Evolutionary conservation across 805 yeast species (phyloP), one percentile per base, ranked within the genome.

Genomic region (Candida multigemmis): DNA sequence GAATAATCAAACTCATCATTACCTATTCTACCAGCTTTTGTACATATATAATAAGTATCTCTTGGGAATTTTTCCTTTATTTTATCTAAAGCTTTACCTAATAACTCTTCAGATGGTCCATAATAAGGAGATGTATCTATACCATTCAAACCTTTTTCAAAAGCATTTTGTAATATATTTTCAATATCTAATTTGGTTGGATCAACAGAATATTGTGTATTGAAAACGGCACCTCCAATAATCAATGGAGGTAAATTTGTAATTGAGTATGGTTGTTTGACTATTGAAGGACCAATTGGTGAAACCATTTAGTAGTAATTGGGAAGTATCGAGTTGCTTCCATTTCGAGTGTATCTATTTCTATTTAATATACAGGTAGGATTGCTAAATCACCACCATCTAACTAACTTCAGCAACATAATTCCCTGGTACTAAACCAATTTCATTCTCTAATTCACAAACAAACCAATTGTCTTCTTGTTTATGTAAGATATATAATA

Each of bases 121-220:
- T 87, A 87, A 54, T 83, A 86, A 3, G 96, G 96, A 0, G 96
- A 82, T 0, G 96, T 85, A 46, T 87, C 96, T 19, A 87, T 61
- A 2, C 94, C 91, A 24, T 65, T 68, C 33, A 84, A 58, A 0
- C 96, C 96, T 14, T 61, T 45, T 12, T 59, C 53, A 41, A 87
- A 77, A 0, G 87, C 91, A 9, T 49, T 41, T 25, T 56, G 46
- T 12, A 87, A 38, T 26, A 87, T 68, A 1, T 70, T 74, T 7
- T 53, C 58, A 7, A 76, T 64, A 1, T 84, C 79, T 22, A 83
- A 38, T 1, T 56, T 42, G 19, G 61, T 59, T 1, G 94, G 94
- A 40, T 81, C 68, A 7, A 64, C 72, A 34, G 79, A 71, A 60
- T 84, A 87, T 46, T 80, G 93, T 13, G 72, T 64, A 53, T 84